A percentile compares a stretch with the other conserved stretches of the same genome.
Conservation (phyloP, 148 eudicot species). For the Agrostemma githago region DNA sequence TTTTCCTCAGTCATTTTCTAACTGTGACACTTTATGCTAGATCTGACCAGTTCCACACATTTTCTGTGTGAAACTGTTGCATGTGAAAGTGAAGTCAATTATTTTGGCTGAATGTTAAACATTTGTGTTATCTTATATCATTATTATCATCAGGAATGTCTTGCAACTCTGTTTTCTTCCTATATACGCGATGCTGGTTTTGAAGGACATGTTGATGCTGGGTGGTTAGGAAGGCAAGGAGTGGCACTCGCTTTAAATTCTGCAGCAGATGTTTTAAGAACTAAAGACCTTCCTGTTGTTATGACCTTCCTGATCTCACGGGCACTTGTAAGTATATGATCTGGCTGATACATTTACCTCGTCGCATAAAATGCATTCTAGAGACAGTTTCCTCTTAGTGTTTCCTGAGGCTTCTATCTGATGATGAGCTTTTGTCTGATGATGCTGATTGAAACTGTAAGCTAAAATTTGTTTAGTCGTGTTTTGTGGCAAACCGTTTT, state of each 20-base stretch:
- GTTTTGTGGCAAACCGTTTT: background rate
- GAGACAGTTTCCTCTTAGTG: background rate
- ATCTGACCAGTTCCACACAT: background rate
- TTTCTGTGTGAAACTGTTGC: background rate
- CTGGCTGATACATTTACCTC: background rate
- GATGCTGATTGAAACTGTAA: background rate
- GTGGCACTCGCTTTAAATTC: conserved; percentile 76
- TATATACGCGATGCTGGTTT: conserved; percentile 70
- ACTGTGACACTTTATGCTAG: background rate
- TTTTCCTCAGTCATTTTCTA: background rate
- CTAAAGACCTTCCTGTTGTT: conserved; percentile 96
- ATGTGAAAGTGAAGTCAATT: background rate
- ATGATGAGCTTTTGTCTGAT: background rate
- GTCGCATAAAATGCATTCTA: background rate
- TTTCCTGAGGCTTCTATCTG: background rate
- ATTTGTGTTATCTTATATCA: conserved; percentile 17
- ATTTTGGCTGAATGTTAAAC: background rate
- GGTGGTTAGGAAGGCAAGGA: conserved; percentile 98
- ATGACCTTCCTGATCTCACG: conserved; percentile 96
- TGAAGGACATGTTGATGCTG: conserved; percentile 64
- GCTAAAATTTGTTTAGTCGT: background rate
- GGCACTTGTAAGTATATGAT: conserved; percentile 63
- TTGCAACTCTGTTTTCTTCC: conserved; percentile 79
- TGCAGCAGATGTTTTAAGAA: conserved; percentile 86
- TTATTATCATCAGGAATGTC: conserved; percentile 56